A percentile compares a stretch with the other conserved stretches of the same genome.
phyloP scores from a whole-genome alignment of 768 basidiomycete species.

The Mycena sanguinolenta region DNA sequence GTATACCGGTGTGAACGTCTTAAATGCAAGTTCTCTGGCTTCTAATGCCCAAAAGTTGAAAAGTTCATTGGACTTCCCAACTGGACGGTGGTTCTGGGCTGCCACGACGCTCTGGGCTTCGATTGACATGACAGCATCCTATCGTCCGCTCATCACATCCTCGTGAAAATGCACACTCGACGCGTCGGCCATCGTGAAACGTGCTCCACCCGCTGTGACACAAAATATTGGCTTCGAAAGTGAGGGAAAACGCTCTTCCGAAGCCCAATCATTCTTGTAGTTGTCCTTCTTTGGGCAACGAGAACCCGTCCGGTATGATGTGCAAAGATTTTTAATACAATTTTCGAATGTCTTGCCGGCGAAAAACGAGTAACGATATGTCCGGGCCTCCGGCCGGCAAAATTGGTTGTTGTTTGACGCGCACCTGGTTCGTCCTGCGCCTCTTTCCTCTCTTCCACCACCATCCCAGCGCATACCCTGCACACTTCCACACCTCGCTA shows the following conservation, averaged over 20 bases:
- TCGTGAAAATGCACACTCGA: conserved; percentile 40
- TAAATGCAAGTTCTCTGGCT: conserved; percentile 1
- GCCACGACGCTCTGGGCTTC: too few relatives aligned
- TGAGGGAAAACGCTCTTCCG: too few relatives aligned
- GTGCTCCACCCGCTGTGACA: conserved; percentile 49
- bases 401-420: conserved; percentile 3
- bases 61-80: conserved; percentile 16
- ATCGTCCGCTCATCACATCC: conserved; percentile 53
- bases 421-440: conserved; percentile 22
- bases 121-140: conserved; percentile 65
- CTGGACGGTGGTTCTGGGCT: conserved; percentile 5
- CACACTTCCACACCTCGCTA: conserved; percentile 31
- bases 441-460: conserved; percentile 37
- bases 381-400: conserved; percentile 15
- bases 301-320: conserved; percentile 21
- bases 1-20: conserved; percentile 22
- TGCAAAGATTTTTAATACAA: conserved; percentile 18
- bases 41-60: conserved; percentile 14
- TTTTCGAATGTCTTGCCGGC: conserved; percentile 13
- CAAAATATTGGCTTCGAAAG: too few relatives aligned
- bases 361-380: not conserved
- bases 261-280: too few relatives aligned
- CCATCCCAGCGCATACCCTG: conserved; percentile 36
- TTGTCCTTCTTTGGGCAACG: conserved; percentile 18
- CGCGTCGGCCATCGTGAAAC: conserved; percentile 61